Base-by-base conservation (phyloP, 495 filamentous ascomycete genomes). In the Mytilinidion resinicola region DNA sequence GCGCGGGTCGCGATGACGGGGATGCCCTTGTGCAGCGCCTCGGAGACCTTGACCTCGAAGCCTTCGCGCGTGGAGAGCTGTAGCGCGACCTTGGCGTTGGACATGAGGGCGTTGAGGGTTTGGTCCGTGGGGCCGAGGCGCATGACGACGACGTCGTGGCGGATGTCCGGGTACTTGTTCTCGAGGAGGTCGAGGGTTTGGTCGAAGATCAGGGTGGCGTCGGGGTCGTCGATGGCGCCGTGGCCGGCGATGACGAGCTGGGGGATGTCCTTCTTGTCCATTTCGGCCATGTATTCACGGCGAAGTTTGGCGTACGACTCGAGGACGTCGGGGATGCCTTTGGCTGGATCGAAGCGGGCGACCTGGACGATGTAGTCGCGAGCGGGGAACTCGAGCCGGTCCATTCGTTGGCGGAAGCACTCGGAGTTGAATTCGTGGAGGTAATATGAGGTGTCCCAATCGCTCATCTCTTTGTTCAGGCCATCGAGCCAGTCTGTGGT, bases 401-500 rank as follows among this genome's bases (percentile, higher is more conserved):
- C 78, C 82, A 83, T 74, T 8, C 78, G 70, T 57, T 77, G 62
- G 57, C 75, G 76, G 48, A 68, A 77, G 71, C 85, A 90, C 43
- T 80, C 74, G 12, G 74, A 70, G 53, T 89, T 88, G 66, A 92
- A 87, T n/a, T 82, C 72, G 54, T 87, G 82, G 44, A 87, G 80
- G 61, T 96, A 95, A 69, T 87, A 89, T 3, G 82, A 82, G 6
- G 77, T 72, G 67, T 92, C 86, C 85, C 85, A 91, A 12, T 83
- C 78, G 55, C 79, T 80, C 66, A 96, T 77, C 36, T 76, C 64
- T 69, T 96, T 96, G 73, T 95, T 96, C 59, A 95, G 68, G 4
- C 90, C 90, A 71, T 96, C 90, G 34, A 95, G 77, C 89, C 90
- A 95, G 66, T 95, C 90, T 1, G 90, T 95, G 1, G 88, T 85